A percentile compares a stretch with the other conserved stretches of the same genome.
Evolutionary conservation across 176 grass and related monocot genomes (phyloP).

Genomic region (Elymus sibiricus): DNA sequence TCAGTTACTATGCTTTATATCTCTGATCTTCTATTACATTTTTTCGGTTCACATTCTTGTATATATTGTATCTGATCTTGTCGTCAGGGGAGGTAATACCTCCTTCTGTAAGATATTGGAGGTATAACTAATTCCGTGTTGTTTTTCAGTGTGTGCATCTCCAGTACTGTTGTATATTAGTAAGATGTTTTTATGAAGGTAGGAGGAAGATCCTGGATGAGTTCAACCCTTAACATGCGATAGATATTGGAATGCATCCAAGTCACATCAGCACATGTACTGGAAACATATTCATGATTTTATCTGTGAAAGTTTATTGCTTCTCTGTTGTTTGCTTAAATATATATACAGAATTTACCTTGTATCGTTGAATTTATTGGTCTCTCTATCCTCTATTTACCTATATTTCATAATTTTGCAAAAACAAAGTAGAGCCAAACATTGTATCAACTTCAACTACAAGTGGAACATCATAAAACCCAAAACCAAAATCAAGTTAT

Average conservation of each 20-base stretch:
- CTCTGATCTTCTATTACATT: too few relatives aligned
- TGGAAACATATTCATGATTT: not conserved
- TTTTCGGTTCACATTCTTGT: too few relatives aligned
- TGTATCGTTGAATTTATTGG: not conserved
- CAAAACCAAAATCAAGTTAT: slow-evolving; percentile 82
- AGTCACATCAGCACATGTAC: slow-evolving; percentile 16
- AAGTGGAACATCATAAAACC: slow-evolving; percentile 60
- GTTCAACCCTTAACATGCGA: slow-evolving; percentile 54
- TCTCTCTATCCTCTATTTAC: not conserved
- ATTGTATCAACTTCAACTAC: slow-evolving; percentile 34
- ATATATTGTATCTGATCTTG: not conserved
- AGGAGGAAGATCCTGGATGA: slow-evolving; percentile 96
- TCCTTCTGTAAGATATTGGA: slow-evolving; percentile 92
- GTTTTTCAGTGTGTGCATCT: slow-evolving; percentile 5
- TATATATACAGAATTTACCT: not conserved
- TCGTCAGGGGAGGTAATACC: slow-evolving; percentile 85
- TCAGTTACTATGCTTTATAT: too few relatives aligned
- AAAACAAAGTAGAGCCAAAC: slow-evolving; percentile 55
- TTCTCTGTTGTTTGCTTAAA: slow-evolving; percentile 9
- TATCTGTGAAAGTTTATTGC: not conserved
- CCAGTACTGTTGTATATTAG: not conserved
- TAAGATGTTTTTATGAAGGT: not conserved
- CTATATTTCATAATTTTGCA: slow-evolving; percentile 19
- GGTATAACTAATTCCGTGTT: slow-evolving; percentile 42
- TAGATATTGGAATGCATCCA: slow-evolving; percentile 90